A percentile compares a stretch with the other conserved stretches of the same genome.
phyloP scores from a whole-genome alignment of 2,329 filamentous ascomycete species.

The Aspergillus unguis region DNA sequence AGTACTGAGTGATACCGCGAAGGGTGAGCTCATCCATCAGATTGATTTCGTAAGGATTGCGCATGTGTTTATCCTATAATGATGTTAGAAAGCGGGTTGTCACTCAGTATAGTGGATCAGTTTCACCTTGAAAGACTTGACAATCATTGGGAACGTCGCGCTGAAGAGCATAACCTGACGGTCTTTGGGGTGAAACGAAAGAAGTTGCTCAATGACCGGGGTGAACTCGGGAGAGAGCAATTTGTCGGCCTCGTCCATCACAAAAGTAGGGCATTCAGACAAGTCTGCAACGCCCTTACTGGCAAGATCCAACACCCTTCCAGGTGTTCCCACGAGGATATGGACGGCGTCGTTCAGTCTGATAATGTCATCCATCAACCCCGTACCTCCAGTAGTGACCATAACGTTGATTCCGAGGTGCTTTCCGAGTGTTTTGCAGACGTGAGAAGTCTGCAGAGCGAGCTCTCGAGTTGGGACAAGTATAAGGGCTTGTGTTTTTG shows the following conservation, averaged over 20 bases:
- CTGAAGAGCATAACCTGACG: conserved; percentile 99
- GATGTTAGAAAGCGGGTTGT: background rate
- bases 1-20: conserved; percentile 97
- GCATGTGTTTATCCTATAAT: conserved; percentile 82
- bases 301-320: conserved; percentile 91
- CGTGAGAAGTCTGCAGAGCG: conserved; percentile 96
- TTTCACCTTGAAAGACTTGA: conserved; percentile 80
- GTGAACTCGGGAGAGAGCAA: conserved; percentile 95
- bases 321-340: conserved; percentile 95
- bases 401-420: conserved; percentile 97
- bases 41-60: conserved; percentile 95
- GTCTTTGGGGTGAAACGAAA: conserved; percentile 94
- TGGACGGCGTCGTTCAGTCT: conserved; percentile 92
- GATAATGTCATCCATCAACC: conserved; percentile 93
- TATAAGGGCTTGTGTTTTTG: conserved; percentile 94
- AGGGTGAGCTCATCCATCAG: conserved; percentile 99
- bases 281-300: conserved; percentile 96
- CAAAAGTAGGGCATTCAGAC: conserved; percentile 93
- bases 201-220: conserved; percentile 90
- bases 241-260: conserved; percentile 99
- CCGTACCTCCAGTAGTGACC: conserved; percentile 97
- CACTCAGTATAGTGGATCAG: too few species aligned
- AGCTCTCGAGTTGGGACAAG: conserved; percentile 95
- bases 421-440: conserved; percentile 97
- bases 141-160: conserved; percentile 93